Evolutionary conservation across 176 grass and related monocot species (phyloP), one percentile per base, ranked within the genome.

Genomic region (Zea luxurians): DNA sequence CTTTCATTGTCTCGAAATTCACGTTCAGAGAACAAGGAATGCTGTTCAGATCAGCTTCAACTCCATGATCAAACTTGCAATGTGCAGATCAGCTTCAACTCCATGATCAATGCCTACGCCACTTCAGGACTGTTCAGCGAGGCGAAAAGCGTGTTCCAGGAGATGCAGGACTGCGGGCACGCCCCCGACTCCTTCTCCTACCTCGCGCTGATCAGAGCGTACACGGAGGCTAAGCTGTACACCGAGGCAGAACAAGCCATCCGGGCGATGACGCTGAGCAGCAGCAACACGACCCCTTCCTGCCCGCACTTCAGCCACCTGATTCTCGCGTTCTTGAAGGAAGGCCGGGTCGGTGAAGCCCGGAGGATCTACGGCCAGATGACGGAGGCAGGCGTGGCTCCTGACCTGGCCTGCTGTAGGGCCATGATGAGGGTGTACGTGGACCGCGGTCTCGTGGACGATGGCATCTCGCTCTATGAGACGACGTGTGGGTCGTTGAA

Each of bases 11-110:
- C 52, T 4, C 71, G 80, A 37, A 66, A 5, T 3, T 3, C 34
- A 4, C 41, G 0, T 1, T 35, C n/a, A 42, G 15, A 10, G 37
- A 63, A 5, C 17, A 71, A 21, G 10, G n/a, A 82, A 54, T 38
- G 35, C 58, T 43, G 21, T 84, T 80, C 92, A 98, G 96, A 94
- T 98, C 62, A 87, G 89, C 73, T 94, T 85, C 82, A 94, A 98
- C 80, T 74, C 87, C 11, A 92, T 94, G 92, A 90, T 94, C 71
- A 92, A 53, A 64, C 44, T 75, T 84, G 13, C 37, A 83, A 83
- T 74, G 49, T 84, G 83, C 92, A 98, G 96, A 94, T 98, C 62
- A 87, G 89, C 73, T 94, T 85, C 82, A 94, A 98, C 80, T 74
- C 87, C 11, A 92, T 94, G 92, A 90, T 94, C 71, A 92, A 94